phyloP scores from a whole-genome alignment of 805 yeast species.

The Metschnikowia gelsemii region DNA sequence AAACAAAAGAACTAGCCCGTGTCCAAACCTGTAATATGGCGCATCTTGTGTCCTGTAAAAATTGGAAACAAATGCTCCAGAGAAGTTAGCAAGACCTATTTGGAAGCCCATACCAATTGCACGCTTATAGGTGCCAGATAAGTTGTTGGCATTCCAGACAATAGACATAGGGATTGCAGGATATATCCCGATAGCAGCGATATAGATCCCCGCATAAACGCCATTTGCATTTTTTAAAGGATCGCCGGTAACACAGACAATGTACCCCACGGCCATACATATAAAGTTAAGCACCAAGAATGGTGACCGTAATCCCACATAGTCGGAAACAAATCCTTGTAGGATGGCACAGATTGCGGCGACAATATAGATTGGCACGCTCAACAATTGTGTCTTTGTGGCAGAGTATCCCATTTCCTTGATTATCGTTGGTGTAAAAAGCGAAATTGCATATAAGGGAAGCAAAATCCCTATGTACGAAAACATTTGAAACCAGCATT shows the following conservation, averaged over 20 bases:
- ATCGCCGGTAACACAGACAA: conserved; percentile 28
- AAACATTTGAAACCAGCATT: conserved; percentile 28
- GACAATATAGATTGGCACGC: conserved; percentile 43
- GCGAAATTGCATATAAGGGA: conserved; percentile 39
- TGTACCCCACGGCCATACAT: conserved; percentile 34
- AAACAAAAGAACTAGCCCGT: conserved; percentile 32
- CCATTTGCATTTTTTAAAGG: conserved; percentile 24
- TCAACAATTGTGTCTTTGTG: conserved; percentile 42
- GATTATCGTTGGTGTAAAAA: conserved; percentile 47
- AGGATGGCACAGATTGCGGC: conserved; percentile 32
- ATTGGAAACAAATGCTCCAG: conserved; percentile 37
- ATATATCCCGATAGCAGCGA: conserved; percentile 31
- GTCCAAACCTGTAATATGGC: conserved; percentile 32
- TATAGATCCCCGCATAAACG: conserved; percentile 32
- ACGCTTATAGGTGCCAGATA: conserved; percentile 36
- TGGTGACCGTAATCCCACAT: conserved; percentile 30
- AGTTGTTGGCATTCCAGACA: conserved; percentile 38
- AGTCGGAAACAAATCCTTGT: conserved; percentile 28
- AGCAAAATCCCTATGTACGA: conserved; percentile 30
- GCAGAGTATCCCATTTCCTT: conserved; percentile 43
- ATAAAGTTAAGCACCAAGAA: conserved; percentile 25
- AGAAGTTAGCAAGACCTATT: conserved; percentile 39
- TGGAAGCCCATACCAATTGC: conserved; percentile 42
- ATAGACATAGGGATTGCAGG: conserved; percentile 32
- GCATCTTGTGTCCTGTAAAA: conserved; percentile 30